Base-by-base conservation (phyloP, 164 flowering plant genomes). In the Kalanchoe fedtschenkoi region DNA sequence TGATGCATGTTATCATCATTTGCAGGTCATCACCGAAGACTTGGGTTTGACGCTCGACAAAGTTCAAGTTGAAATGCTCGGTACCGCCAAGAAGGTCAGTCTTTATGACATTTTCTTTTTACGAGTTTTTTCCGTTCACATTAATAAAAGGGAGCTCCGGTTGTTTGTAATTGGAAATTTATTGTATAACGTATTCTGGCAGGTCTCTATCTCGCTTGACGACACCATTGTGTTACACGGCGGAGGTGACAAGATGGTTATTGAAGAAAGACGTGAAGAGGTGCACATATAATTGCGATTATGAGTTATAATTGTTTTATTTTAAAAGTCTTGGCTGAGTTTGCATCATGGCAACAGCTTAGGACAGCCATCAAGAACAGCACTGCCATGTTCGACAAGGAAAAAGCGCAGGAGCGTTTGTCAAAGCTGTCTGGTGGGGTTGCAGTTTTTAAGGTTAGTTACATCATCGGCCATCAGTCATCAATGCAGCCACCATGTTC, bases 351-450 rank as follows among this genome's bases (percentile, higher is more conserved):
- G 21, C 29, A 22, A 62, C 86, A 91, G 96, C 78, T 91, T 30
- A 75, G 96, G 24, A 59, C 62, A 51, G 14, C 64, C 54, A 59
- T 66, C 4, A 42, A 30, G 17, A 6, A 34, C 37, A 47, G 39
- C 46, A 46, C 47, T 17, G 17, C 57, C 34, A 33, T 38, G 28
- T 60, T 38, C 53, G 62, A 60, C 32, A 59, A 51, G 62, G 96
- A 91, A 68, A 91, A 91, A 72, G 63, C 84, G 60, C 95, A 91
- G 68, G 98, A 91, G 67, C 80, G 96, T 62, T 72, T 91, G 61
- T 92, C 98, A 13, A 91, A 89, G 70, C 86, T 91, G 60, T 91
- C 96, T 66, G 96, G 95, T 34, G 97, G 97, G 67, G 88, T 91
- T 69, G 98, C 96, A 44, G 93, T 91, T 4, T 77, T 91, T 37